These are phyloP conservation scores for Isabelozyma pseudorhagii DNA, from an alignment of 805 yeast genomes.

Conservation along the genomic window DNA sequence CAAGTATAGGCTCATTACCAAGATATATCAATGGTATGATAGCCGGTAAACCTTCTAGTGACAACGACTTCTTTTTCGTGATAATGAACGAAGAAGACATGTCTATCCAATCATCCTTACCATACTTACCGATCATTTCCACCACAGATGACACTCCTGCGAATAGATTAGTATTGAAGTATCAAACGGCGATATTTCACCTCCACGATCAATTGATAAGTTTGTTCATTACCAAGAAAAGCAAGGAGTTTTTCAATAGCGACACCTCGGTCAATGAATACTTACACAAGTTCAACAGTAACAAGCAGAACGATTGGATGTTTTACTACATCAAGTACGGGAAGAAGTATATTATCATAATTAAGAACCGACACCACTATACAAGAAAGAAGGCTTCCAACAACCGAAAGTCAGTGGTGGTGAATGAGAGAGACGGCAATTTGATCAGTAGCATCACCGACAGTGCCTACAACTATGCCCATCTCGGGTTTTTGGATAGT, in stretches of 20 bases:
- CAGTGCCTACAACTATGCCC: constrained; percentile 26
- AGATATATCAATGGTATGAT: constrained; percentile 17
- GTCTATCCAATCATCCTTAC: constrained; percentile 33
- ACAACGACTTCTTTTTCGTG: constrained; percentile 36
- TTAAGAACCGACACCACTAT: constrained; percentile 30
- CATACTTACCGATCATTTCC: constrained; percentile 23
- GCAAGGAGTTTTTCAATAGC: constrained; percentile 17
- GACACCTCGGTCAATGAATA: constrained; percentile 24
- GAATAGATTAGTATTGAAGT: constrained; percentile 7
- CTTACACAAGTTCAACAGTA: constrained; percentile 39
- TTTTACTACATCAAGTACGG: constrained; percentile 33
- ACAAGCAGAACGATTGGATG: constrained; percentile 39
- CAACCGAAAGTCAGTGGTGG: constrained; percentile 1
- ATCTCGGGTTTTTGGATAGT: constrained; percentile 37
- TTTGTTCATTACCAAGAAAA: constrained; percentile 23
- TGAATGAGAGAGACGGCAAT: constrained; percentile 5
- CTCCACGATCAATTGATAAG: constrained; percentile 37
- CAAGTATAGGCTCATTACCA: constrained; percentile 27
- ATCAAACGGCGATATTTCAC: constrained; percentile 29
- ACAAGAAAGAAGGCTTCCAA: constrained; percentile 9
- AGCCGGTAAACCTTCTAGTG: constrained; percentile 8
- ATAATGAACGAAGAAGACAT: constrained; percentile 23
- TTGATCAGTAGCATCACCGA: constrained; percentile 8
- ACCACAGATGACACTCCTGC: constrained; percentile 4
- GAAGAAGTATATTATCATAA: constrained; percentile 28